Evolutionary conservation across 345 rosid genomes (phyloP).

Genomic region (Citrus mangshanensis): DNA sequence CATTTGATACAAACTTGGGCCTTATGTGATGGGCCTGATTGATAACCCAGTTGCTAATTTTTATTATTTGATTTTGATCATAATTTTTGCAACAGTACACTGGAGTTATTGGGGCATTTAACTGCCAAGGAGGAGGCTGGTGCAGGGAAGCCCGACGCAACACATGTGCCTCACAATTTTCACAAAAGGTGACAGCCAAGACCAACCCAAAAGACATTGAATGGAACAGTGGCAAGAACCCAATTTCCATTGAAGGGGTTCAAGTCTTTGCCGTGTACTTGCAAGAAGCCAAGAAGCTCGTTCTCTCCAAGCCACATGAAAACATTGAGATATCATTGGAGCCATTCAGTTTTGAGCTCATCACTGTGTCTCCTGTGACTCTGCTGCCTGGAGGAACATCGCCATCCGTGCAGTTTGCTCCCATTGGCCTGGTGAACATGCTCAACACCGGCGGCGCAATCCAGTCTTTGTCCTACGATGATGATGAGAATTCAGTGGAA

Average conservation of each 20-base stretch:
- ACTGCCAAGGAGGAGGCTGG: slow-evolving; percentile 99
- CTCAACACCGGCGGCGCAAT: slow-evolving; percentile 88
- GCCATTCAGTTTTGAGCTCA: slow-evolving; percentile 81
- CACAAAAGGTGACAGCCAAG: slow-evolving; percentile 46
- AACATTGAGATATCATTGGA: slow-evolving; percentile 57
- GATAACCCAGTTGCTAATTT: neutral
- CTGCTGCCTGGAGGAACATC: slow-evolving; percentile 26
- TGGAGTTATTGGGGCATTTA: slow-evolving; percentile 84
- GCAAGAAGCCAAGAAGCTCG: slow-evolving; percentile 61
- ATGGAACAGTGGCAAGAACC: slow-evolving; percentile 77
- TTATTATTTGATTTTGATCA: neutral
- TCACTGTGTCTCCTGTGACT: slow-evolving; percentile 68
- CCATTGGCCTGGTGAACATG: slow-evolving; percentile 83
- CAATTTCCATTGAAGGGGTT: slow-evolving; percentile 59
- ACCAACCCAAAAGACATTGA: slow-evolving; percentile 64
- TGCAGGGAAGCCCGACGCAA: slow-evolving; percentile 72
- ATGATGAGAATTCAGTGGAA: slow-evolving; percentile 23
- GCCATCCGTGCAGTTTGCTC: slow-evolving; percentile 55
- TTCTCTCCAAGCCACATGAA: slow-evolving; percentile 50
- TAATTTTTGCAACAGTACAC: slow-evolving; percentile 50
- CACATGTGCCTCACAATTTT: slow-evolving; percentile 63
- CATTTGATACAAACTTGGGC: neutral
- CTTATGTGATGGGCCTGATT: neutral
- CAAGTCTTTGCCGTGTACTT: slow-evolving; percentile 65
- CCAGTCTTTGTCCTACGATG: slow-evolving; percentile 40